Conservation (phyloP, 768 basidiomycete species). For the Leccinellum luteum region DNA sequence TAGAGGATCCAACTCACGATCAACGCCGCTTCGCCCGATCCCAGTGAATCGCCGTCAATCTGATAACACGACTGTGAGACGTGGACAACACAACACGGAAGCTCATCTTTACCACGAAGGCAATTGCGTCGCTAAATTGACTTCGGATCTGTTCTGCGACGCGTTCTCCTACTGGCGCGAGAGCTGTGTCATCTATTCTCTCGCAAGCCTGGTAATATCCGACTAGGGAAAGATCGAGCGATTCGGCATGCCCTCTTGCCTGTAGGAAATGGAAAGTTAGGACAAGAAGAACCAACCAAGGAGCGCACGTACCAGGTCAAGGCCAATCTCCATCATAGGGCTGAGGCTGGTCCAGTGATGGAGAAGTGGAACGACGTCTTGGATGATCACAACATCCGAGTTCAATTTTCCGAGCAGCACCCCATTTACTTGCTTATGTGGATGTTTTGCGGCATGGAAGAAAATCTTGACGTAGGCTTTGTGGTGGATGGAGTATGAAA, state of each 20-base stretch:
- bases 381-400: slow-evolving; percentile 43
- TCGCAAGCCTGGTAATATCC: slow-evolving; percentile 79
- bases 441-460: slow-evolving; percentile 79
- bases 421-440: slow-evolving; percentile 72
- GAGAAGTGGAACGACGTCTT: slow-evolving; percentile 72
- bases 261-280: slow-evolving; percentile 26
- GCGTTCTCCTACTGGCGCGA: slow-evolving; percentile 66
- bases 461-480: slow-evolving; percentile 72
- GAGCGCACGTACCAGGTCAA: slow-evolving; percentile 58
- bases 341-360: slow-evolving; percentile 85
- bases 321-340: slow-evolving; percentile 84
- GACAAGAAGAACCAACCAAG: not conserved
- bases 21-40: slow-evolving; percentile 49
- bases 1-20: slow-evolving; percentile 44
- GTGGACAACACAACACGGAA: not conserved
- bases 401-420: slow-evolving; percentile 62
- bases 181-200: slow-evolving; percentile 53
- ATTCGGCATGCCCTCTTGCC: slow-evolving; percentile 60
- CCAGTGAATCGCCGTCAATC: slow-evolving; percentile 63
- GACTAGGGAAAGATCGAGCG: slow-evolving; percentile 52
- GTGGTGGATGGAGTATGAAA: slow-evolving; percentile 51
- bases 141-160: slow-evolving; percentile 55
- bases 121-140: slow-evolving; percentile 58
- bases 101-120: slow-evolving; percentile 57
- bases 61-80: slow-evolving; percentile 24